phyloP scores from a whole-genome alignment of 139 green algal species.

The Microglena sp. region DNA sequence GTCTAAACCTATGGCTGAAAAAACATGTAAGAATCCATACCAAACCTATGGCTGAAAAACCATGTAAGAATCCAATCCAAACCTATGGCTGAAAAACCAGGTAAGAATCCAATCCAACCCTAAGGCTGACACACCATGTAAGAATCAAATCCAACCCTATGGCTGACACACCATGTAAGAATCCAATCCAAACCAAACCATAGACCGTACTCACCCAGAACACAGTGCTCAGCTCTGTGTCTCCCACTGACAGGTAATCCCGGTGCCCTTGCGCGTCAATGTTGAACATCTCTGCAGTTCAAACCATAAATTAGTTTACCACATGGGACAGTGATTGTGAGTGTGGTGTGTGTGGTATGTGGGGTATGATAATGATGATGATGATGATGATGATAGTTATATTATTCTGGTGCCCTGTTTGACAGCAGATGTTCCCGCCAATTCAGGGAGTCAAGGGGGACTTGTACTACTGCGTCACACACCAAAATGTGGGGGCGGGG shows the following conservation, averaged over 20 bases:
- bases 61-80: background rate
- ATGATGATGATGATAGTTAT: no score
- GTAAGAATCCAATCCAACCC: background rate
- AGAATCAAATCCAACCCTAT: background rate
- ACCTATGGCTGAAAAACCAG: background rate
- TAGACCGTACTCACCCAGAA: slow-evolving; percentile 61
- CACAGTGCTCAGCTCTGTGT: slow-evolving; percentile 72
- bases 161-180: background rate
- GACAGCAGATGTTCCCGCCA: no score
- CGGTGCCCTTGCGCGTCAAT: slow-evolving; percentile 33
- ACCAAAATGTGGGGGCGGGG: no score
- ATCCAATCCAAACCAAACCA: background rate
- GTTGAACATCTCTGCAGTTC: slow-evolving; percentile 83
- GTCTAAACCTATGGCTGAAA: no score
- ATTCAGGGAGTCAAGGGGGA: no score
- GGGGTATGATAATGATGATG: no score
- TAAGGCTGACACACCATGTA: background rate
- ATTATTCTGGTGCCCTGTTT: no score
- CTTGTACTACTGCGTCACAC: background rate
- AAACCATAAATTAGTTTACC: no score
- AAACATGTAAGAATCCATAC: no score
- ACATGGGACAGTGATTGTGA: no score
- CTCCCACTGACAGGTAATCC: slow-evolving; percentile 85
- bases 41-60: no score
- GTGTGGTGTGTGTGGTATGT: no score